These are phyloP conservation scores for Datisca glomerata DNA, from an alignment of 306 rosid species.

Conservation along the genomic window DNA sequence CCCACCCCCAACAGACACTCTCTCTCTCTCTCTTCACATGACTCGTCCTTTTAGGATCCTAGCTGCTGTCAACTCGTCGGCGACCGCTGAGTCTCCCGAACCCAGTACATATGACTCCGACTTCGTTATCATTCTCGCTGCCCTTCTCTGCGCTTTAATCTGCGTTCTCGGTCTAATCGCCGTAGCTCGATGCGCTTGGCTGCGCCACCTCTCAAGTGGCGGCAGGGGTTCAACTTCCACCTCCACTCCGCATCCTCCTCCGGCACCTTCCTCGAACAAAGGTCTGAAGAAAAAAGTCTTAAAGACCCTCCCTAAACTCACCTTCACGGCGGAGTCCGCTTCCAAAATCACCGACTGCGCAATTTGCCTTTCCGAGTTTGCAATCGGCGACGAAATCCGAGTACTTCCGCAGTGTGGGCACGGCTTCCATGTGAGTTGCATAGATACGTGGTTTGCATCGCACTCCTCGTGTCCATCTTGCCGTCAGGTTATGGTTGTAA, in stretches of 20 bases:
- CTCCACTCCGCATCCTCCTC: constrained; percentile 8
- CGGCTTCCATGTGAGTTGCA: constrained; percentile 56
- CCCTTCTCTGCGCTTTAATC: constrained; percentile 73
- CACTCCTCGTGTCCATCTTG: constrained; percentile 76
- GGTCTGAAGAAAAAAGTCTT: constrained; percentile 68
- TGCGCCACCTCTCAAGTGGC: constrained; percentile 33
- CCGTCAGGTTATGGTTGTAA: constrained; percentile 52
- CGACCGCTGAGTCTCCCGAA: constrained; percentile 6
- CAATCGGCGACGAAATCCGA: constrained; percentile 58
- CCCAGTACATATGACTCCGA: constrained; percentile 34
- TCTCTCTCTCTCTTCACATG: constrained; percentile 26
- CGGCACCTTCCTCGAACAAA: constrained; percentile 37
- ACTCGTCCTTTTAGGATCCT: constrained; percentile 44
- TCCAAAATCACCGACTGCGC: constrained; percentile 51
- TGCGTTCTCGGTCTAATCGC: constrained; percentile 65
- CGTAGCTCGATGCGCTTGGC: constrained; percentile 70
- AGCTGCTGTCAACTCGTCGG: constrained; percentile 30
- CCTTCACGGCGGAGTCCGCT: constrained; percentile 37
- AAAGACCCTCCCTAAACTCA: constrained; percentile 56
- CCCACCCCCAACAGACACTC: neutral
- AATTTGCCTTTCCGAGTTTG: constrained; percentile 56
- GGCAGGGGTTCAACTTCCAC: neutral
- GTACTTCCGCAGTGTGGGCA: constrained; percentile 78
- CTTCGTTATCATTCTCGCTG: constrained; percentile 56
- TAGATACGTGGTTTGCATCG: constrained; percentile 76